Conservation (phyloP, 2,329 filamentous ascomycete genomes). For the Aspergillus uvarum region DNA sequence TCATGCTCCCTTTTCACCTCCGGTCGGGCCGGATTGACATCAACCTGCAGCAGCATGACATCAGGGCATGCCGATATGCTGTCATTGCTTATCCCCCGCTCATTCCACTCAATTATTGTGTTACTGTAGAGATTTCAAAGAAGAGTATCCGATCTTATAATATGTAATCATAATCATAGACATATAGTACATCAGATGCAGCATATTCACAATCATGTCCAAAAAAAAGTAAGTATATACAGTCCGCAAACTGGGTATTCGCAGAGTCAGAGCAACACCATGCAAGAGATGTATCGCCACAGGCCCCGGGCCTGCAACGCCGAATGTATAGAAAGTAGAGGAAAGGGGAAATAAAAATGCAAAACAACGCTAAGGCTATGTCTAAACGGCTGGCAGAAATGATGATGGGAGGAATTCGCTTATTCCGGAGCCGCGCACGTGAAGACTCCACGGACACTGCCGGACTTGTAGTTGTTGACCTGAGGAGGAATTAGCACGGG, state of each 20-base stretch:
- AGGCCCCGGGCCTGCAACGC: not conserved
- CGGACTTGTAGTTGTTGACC: constrained; percentile 1
- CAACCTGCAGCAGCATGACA: not conserved
- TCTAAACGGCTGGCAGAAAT: not conserved
- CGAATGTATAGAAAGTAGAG: not conserved
- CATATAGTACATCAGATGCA: not conserved
- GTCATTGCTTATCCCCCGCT: not conserved
- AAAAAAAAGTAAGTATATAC: not conserved
- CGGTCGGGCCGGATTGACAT: not conserved
- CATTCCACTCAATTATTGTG: no score
- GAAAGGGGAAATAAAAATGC: not conserved
- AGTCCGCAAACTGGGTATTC: not conserved
- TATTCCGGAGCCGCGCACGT: not conserved
- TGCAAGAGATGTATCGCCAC: not conserved
- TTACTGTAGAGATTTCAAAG: no score
- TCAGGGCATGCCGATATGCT: not conserved
- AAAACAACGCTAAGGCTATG: not conserved
- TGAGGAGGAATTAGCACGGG: constrained; percentile 1
- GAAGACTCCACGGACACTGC: constrained; percentile 2
- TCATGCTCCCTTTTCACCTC: not conserved
- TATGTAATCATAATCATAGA: not conserved
- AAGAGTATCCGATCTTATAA: not conserved
- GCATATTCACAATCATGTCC: not conserved
- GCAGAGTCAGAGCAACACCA: no score
- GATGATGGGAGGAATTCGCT: not conserved